Evolutionary conservation across 1,284 basidiomycete genomes (phyloP).

Genomic region (Chalciporus sp.): DNA sequence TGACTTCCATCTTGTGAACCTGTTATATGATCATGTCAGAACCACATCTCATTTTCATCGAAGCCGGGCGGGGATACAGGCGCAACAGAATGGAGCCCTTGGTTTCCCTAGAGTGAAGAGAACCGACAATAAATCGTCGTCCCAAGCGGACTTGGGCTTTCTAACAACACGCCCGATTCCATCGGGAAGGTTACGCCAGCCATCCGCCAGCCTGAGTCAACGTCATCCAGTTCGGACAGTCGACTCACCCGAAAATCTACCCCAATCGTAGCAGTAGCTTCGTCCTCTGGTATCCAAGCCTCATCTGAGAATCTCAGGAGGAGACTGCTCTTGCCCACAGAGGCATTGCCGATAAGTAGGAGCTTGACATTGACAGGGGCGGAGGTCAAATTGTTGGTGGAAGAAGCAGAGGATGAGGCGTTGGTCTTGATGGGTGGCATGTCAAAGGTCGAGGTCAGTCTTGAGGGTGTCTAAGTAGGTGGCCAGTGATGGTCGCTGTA

Average conservation of each 20-base stretch:
- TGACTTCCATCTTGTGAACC: conserved; percentile 84
- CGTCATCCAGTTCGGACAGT: neutral
- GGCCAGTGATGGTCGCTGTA: too few relatives aligned
- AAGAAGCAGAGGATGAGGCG: conserved; percentile 10
- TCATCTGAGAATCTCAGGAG: conserved; percentile 95
- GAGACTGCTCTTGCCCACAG: conserved; percentile 90
- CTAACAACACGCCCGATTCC: neutral
- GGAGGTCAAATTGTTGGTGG: neutral
- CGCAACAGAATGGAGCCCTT: too few relatives aligned
- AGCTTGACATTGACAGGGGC: conserved; percentile 56
- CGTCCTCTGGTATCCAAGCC: conserved; percentile 94
- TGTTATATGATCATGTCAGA: conserved; percentile 30
- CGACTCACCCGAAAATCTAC: conserved; percentile 75
- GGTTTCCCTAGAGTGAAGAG: too few relatives aligned
- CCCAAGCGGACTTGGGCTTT: neutral
- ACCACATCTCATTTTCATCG: neutral
- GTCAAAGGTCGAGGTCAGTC: neutral
- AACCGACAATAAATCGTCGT: too few relatives aligned
- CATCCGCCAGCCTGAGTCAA: neutral
- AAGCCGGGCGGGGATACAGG: too few relatives aligned
- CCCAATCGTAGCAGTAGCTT: conserved; percentile 93
- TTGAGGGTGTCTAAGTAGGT: neutral
- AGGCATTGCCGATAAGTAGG: conserved; percentile 84
- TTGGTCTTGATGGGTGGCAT: conserved; percentile 25
- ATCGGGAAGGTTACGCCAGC: neutral